Evolutionary conservation across 2,329 filamentous ascomycete species (phyloP).

Genomic region (Pseudopyrenochaeta lycopersici): DNA sequence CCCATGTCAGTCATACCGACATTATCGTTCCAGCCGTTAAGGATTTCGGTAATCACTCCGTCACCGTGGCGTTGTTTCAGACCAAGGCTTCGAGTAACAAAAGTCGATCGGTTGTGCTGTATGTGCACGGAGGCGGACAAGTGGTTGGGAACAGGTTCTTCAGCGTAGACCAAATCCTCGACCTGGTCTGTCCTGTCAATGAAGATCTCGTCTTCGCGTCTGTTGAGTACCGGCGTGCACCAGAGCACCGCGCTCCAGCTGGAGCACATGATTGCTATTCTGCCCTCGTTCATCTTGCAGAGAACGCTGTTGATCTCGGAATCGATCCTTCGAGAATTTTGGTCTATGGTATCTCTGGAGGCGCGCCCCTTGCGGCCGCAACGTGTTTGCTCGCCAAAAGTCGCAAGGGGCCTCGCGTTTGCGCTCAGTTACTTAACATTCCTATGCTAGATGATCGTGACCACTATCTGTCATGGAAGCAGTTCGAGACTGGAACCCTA

Average conservation of each 20-base stretch:
- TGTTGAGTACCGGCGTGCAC: constrained; percentile 56
- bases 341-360: constrained; percentile 56
- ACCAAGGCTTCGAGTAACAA: not conserved
- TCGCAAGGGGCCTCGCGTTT: constrained; percentile 23
- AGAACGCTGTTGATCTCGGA: constrained; percentile 51
- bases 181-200: constrained; percentile 21
- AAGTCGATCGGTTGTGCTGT: constrained; percentile 6
- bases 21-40: not conserved
- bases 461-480: constrained; percentile 39
- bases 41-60: not conserved
- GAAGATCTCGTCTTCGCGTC: constrained; percentile 14
- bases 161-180: constrained; percentile 35
- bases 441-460: constrained; percentile 60
- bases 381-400: constrained; percentile 52
- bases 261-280: constrained; percentile 46
- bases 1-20: not conserved
- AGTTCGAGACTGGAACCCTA: constrained; percentile 40
- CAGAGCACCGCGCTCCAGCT: constrained; percentile 51
- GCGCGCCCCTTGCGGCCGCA: constrained; percentile 54
- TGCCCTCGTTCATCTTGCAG: constrained; percentile 33
- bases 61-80: not conserved
- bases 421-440: constrained; percentile 56
- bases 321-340: constrained; percentile 53
- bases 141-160: constrained; percentile 40
- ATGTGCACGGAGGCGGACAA: constrained; percentile 56